Evolutionary conservation across 257 asterid genomes (phyloP), one percentile per base, ranked within the genome.

Genomic region (Solanum chmielewskii): DNA sequence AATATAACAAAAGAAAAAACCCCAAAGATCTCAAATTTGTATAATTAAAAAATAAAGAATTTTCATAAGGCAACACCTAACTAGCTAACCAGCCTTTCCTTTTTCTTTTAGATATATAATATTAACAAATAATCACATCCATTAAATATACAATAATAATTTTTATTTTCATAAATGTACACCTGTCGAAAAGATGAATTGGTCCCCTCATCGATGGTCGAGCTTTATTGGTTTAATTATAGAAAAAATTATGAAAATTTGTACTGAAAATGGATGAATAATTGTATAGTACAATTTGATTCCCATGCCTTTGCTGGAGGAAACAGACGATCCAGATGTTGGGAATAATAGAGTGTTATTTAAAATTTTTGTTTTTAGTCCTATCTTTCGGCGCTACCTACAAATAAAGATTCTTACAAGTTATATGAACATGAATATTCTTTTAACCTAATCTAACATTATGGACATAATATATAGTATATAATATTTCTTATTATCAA

Each of bases 141-240:
- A 62, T 85, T 68, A 44, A 85, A 84, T 39, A 62, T 73, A 49
- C 7, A 13, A 56, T 20, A 56, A 3, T 6, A 6, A 69, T 52
- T 52, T 52, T 68, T 62, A 64, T 1, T 76, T 23, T 16, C 20
- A 31, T 8, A 44, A 84, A 41, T 68, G 68, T 29, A 68, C 81
- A 84, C 91, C 41, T 86, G 39, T 76, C 42, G 44, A 78, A 59
- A 33, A 70, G 56, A 27, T 13, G 56, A 15, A 68, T 75, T 87
- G 92, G 93, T 88, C 93, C 93, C 93, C 91, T 87, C 93, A 88
- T 92, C 84, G 90, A 86, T 88, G 91, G 89, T 84, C 74, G 92
- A 88, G 92, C 89, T 88, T 39, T 70, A 2, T 18, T 27, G 71
- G 80, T 20, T 86, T 85, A 74, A 86, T 37, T 37, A 37, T 66